A percentile compares a stretch with the other conserved stretches of the same genome.
These are phyloP conservation scores for Pseudonectria foliicola DNA, from an alignment of 2,329 filamentous ascomycete species.

Conservation along the genomic window DNA sequence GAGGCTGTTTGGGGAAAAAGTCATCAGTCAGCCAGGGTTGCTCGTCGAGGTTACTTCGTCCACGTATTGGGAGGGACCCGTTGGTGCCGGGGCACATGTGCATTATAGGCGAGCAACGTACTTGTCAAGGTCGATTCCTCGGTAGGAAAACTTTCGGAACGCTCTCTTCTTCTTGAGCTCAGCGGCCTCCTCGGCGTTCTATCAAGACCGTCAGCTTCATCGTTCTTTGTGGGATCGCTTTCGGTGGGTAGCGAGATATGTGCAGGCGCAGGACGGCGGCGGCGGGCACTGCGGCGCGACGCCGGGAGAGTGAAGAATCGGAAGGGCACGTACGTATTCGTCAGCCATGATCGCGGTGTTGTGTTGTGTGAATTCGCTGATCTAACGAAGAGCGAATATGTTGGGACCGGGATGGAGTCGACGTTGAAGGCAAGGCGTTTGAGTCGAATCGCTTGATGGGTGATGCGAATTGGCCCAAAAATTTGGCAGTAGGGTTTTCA, in stretches of 20 bases:
- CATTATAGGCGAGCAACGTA: slow-evolving; percentile 46
- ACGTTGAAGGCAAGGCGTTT: slow-evolving; percentile 19
- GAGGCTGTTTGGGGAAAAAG: slow-evolving; percentile 55
- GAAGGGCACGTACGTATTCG: slow-evolving; percentile 68
- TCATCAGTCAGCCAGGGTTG: slow-evolving; percentile 15
- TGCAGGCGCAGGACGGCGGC: slow-evolving; percentile 14
- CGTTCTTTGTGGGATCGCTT: slow-evolving; percentile 7
- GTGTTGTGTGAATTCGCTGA: slow-evolving; percentile 37
- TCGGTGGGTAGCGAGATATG: slow-evolving; percentile 2
- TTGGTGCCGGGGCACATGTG: slow-evolving; percentile 20
- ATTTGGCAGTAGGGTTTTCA: slow-evolving; percentile 33
- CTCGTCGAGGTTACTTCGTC: slow-evolving; percentile 2
- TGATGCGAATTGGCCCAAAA: slow-evolving; percentile 25
- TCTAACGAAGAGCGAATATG: slow-evolving; percentile 38
- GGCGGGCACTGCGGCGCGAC: slow-evolving; percentile 23
- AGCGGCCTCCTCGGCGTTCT: slow-evolving; percentile 97
- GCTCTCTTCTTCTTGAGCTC: slow-evolving; percentile 99
- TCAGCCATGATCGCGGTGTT: slow-evolving; percentile 69
- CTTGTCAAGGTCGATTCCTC: slow-evolving; percentile 99
- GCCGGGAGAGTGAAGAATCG: slow-evolving; percentile 20
- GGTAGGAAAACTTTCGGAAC: slow-evolving; percentile 99
- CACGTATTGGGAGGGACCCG: slow-evolving; percentile 5
- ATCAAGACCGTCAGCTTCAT: slow-evolving; percentile 26
- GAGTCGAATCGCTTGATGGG: slow-evolving; percentile 19
- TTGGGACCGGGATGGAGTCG: slow-evolving; percentile 32